Percentiles rank a stretch among this genome's conserved stretches.
These are phyloP conservation scores for Castanospermum australe DNA, from an alignment of 306 rosid genomes.

Conservation along the genomic window DNA sequence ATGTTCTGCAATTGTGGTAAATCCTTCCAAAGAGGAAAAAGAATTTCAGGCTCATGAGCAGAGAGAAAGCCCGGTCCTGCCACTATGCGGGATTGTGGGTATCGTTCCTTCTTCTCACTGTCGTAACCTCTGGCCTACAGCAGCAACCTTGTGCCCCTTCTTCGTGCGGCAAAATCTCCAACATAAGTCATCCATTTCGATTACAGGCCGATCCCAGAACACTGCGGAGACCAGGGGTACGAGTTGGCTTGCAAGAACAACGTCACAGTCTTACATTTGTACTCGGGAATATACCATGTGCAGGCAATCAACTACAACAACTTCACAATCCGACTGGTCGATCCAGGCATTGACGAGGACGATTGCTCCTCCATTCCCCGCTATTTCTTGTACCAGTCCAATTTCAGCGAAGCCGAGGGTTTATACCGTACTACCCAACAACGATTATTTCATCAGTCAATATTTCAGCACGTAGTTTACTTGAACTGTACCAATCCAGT, in stretches of 20 bases:
- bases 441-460: no score
- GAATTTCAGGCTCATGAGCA: no score
- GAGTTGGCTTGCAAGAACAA: slow-evolving; percentile 22
- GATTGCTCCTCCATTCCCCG: slow-evolving; percentile 29
- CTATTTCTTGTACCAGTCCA: not conserved
- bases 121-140: not conserved
- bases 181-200: slow-evolving; percentile 27
- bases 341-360: slow-evolving; percentile 12
- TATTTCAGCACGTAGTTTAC: not conserved
- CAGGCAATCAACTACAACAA: slow-evolving; percentile 8
- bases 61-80: no score
- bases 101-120: no score
- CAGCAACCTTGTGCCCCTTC: not conserved
- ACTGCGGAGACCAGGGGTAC: slow-evolving; percentile 25
- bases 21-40: no score
- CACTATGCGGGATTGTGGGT: no score
- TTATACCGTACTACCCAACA: not conserved
- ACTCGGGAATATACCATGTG: not conserved
- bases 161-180: slow-evolving; percentile 25
- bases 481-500: slow-evolving; percentile 21
- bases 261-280: not conserved
- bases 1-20: no score
- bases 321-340: not conserved
- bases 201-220: slow-evolving; percentile 17
- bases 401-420: not conserved